Evolutionary conservation across 495 filamentous ascomycete species (phyloP).

Genomic region (Copromyces sp.): DNA sequence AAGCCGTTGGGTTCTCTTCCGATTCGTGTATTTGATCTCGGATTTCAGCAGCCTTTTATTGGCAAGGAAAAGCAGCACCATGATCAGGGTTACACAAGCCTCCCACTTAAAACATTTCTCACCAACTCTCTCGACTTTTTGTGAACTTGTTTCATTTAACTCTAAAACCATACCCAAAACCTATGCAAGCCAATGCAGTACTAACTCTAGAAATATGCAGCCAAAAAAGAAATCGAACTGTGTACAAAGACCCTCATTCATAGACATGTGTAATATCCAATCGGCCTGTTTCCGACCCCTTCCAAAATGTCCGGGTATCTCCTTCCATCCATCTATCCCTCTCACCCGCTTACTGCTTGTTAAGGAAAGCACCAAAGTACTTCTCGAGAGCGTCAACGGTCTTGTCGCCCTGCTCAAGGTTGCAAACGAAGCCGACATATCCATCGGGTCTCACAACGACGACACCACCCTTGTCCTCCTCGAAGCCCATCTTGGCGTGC

Average conservation of each 20-base stretch:
- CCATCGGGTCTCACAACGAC: conserved; percentile 80
- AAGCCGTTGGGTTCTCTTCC: not conserved
- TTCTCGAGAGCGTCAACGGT: conserved; percentile 74
- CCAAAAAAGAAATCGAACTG: not conserved
- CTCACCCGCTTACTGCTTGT: conserved; percentile 26
- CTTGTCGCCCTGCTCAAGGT: conserved; percentile 60
- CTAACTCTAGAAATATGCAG: not conserved
- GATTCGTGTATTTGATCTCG: not conserved
- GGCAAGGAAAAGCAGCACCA: not conserved
- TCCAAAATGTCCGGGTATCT: not conserved
- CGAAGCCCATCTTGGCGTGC: conserved; percentile 78
- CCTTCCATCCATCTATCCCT: not conserved
- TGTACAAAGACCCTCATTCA: not conserved
- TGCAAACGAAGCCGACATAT: conserved; percentile 68
- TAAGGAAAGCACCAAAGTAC: conserved; percentile 64
- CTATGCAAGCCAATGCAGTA: not conserved
- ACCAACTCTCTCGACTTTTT: not conserved
- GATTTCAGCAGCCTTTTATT: not conserved
- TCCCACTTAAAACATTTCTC: not conserved
- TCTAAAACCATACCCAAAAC: not conserved
- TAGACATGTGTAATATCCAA: not conserved
- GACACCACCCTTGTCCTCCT: conserved; percentile 61
- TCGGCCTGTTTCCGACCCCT: not conserved
- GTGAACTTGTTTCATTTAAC: not conserved
- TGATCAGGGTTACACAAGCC: not conserved